Evolutionary conservation across 1,139 yeast genomes (phyloP).

Genomic region (Meyerozyma elateridarum): DNA sequence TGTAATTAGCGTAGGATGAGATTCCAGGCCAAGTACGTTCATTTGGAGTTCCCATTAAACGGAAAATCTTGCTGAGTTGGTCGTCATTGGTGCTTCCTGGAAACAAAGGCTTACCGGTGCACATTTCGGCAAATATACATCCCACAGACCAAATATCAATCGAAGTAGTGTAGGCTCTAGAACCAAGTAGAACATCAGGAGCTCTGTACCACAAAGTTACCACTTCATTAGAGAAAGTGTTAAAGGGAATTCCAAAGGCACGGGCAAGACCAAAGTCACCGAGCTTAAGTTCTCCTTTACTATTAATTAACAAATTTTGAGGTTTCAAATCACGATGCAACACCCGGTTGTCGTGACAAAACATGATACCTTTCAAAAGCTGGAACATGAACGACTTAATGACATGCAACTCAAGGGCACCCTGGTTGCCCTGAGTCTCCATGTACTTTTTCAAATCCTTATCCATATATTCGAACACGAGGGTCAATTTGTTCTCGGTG

Average conservation of each 20-base stretch:
- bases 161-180: constrained; percentile 90
- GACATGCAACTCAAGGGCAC: constrained; percentile 72
- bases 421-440: constrained; percentile 82
- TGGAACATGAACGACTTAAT: constrained; percentile 94
- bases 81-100: constrained; percentile 97
- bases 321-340: constrained; percentile 95
- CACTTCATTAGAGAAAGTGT: constrained; percentile 94
- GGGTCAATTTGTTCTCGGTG: constrained; percentile 89
- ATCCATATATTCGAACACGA: constrained; percentile 93
- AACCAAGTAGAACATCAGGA: constrained; percentile 93
- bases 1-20: constrained; percentile 78
- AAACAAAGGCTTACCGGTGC: constrained; percentile 94
- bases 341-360: constrained; percentile 93
- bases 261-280: constrained; percentile 98
- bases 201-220: constrained; percentile 98
- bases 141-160: constrained; percentile 99
- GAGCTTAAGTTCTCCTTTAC: constrained; percentile 83
- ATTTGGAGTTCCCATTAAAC: constrained; percentile 94
- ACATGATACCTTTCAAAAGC: constrained; percentile 81
- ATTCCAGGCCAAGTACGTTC: constrained; percentile 97
- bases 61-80: constrained; percentile 82
- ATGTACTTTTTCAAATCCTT: constrained; percentile 89
- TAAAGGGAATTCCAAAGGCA: constrained; percentile 97
- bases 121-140: constrained; percentile 96
- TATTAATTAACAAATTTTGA: constrained; percentile 82